Conservation (phyloP, 1,284 basidiomycete genomes). For the Trichosporon asahii region DNA sequence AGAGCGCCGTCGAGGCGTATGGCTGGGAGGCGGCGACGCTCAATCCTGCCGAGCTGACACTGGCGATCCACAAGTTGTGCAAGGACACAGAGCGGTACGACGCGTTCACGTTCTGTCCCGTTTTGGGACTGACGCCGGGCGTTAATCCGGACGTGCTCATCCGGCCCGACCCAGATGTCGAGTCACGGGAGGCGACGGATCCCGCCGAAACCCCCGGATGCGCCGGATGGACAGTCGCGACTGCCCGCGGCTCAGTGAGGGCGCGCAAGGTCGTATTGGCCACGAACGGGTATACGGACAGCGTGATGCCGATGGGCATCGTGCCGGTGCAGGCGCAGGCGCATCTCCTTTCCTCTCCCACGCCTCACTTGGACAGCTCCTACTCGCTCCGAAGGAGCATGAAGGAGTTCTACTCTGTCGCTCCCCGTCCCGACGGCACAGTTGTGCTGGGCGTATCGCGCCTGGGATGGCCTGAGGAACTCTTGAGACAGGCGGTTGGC, state of each 20-base stretch:
- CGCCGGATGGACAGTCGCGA: constrained; percentile 29
- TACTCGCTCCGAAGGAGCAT: constrained; percentile 37
- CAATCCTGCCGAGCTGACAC: constrained; percentile 41
- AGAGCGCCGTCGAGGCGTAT: constrained; percentile 20
- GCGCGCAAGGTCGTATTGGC: constrained; percentile 33
- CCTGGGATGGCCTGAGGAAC: constrained; percentile 6
- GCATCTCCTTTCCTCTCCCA: constrained; percentile 31
- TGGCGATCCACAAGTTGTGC: constrained; percentile 32
- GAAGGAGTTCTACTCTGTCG: constrained; percentile 34
- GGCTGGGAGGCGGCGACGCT: constrained; percentile 40
- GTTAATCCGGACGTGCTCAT: background rate
- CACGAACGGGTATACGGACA: constrained; percentile 37
- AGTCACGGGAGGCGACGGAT: background rate
- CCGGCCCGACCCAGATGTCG: background rate
- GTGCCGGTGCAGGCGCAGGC: constrained; percentile 39
- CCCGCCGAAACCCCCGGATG: background rate
- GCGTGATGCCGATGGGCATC: constrained; percentile 32
- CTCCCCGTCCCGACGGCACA: constrained; percentile 34
- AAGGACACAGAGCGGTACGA: constrained; percentile 27
- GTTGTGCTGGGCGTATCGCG: constrained; percentile 39
- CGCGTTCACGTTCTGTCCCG: constrained; percentile 23
- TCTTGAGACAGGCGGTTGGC: background rate
- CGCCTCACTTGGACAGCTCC: constrained; percentile 28
- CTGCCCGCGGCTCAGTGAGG: constrained; percentile 31
- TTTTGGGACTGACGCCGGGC: background rate